phyloP scores from a whole-genome alignment of 768 basidiomycete genomes.

The Gloeopeniophorella convolvens region DNA sequence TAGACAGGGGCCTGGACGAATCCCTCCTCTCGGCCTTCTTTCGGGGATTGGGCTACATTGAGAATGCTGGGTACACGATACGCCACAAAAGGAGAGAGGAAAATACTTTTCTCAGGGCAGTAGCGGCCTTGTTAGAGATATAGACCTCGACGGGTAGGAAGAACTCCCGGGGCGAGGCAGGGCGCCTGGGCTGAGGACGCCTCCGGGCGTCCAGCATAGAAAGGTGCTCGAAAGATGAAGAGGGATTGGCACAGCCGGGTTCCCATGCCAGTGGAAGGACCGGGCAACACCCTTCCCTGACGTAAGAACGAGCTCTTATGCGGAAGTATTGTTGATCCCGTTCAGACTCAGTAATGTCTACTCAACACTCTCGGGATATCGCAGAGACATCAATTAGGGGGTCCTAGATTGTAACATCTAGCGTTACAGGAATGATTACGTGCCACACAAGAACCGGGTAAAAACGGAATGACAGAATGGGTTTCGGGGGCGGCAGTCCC shows the following conservation, averaged over 20 bases:
- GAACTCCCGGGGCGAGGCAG: conserved; percentile 12
- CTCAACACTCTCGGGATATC: too few species aligned
- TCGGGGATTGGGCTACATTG: conserved; percentile 37
- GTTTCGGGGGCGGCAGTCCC: conserved; percentile 4
- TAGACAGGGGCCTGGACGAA: conserved; percentile 26
- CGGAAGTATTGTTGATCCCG: too few species aligned
- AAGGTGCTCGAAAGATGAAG: conserved; percentile 12
- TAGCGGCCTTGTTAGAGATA: conserved; percentile 19
- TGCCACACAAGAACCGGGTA: conserved; percentile 5
- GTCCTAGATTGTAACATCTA: conserved; percentile 11
- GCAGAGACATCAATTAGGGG: not conserved
- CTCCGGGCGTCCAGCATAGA: conserved; percentile 14
- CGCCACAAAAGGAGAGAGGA: not conserved
- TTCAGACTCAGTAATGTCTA: too few species aligned
- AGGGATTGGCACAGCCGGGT: conserved; percentile 1
- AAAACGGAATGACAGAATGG: conserved; percentile 14
- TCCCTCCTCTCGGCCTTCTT: conserved; percentile 55
- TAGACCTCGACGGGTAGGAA: conserved; percentile 20
- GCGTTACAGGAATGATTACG: conserved; percentile 6
- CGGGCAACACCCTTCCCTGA: too few species aligned
- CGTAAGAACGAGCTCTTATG: too few species aligned
- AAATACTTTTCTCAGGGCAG: conserved; percentile 19
- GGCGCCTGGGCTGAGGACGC: conserved; percentile 5
- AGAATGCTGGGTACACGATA: conserved; percentile 2
- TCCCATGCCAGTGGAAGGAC: conserved; percentile 1